Evolutionary conservation across 306 rosid genomes (phyloP).

Genomic region (Casuarina glauca): DNA sequence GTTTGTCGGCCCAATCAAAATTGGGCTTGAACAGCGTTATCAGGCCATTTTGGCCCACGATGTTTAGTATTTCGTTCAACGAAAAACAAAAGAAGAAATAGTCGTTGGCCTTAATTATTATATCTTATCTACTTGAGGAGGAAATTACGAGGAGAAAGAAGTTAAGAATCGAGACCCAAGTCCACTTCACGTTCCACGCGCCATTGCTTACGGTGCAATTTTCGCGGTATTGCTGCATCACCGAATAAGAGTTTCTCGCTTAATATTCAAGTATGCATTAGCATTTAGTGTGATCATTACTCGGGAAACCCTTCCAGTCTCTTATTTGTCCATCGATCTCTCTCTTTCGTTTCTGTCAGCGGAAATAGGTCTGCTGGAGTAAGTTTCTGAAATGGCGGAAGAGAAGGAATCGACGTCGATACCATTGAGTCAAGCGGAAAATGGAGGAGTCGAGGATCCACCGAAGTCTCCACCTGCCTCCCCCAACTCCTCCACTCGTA

Average conservation of each 20-base stretch:
- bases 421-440: conserved; percentile 82
- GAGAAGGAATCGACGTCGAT: conserved; percentile 76
- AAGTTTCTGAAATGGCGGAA: conserved; percentile 57
- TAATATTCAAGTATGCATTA: neutral
- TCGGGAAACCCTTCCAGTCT: neutral
- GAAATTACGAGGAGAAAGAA: neutral
- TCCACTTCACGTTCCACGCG: neutral
- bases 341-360: neutral
- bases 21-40: no score
- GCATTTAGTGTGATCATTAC: no score
- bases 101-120: no score
- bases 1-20: no score
- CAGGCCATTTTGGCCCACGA: no score
- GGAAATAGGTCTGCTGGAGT: neutral
- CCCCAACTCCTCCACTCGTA: conserved; percentile 85
- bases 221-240: neutral
- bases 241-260: neutral
- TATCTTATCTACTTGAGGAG: no score
- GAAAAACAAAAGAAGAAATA: no score
- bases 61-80: no score
- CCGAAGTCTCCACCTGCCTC: conserved; percentile 72
- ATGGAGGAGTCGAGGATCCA: conserved; percentile 64
- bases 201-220: neutral
- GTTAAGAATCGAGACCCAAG: no score
- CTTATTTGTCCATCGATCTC: neutral